Base-by-base conservation (phyloP, 2,329 filamentous ascomycete genomes). In the Fusarium virguliforme region DNA sequence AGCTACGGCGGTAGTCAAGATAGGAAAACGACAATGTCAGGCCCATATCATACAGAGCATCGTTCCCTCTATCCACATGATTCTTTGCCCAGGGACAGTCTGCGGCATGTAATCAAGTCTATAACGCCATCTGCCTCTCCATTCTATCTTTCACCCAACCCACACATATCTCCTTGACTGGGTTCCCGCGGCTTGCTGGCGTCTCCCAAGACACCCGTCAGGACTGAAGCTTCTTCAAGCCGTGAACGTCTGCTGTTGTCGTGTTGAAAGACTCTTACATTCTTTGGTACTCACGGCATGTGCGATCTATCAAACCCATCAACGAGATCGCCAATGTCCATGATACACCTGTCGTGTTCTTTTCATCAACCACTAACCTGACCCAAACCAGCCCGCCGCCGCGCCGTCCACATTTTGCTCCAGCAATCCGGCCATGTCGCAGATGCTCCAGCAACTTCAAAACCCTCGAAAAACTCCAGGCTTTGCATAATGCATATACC, bases 401-500 rank as follows among this genome's bases (percentile, higher is more conserved):
- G 34, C 60, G 54, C 60, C 60, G 37, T 60, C 60, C 62, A 35
- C 55, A 41, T 74, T 75, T 75, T 71, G 64, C 71, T 71, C 63
- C 59, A 64, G 63, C 70, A 62, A 62, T 60, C 58, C 57, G 48
- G 71, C 58, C 51, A 70, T 70, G 53, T 71, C 60, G 55, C 59
- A 73, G 66, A 75, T 74, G 71, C 68, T 65, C 63, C 55, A 57
- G 58, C 64, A 63, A 70, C 74, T 68, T 69, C 60, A 64, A 72
- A 66, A 54, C 62, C 62, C 50, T 64, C 63, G 60, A 65, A 70
- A 72, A 76, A 75, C 71, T 75, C 74, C 71, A 67, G 67, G 71
- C 71, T 76, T 72, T 67, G 67, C 74, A 68, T 64, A 72, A 75
- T 76, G 73, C 73, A 72, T 75, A 65, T 65, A 72, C 71, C 73